Percentiles rank a stretch among this genome's conserved stretches.
These are phyloP conservation scores for Aspergillus conjunctus DNA, from an alignment of 495 filamentous ascomycete species.

Conservation along the genomic window DNA sequence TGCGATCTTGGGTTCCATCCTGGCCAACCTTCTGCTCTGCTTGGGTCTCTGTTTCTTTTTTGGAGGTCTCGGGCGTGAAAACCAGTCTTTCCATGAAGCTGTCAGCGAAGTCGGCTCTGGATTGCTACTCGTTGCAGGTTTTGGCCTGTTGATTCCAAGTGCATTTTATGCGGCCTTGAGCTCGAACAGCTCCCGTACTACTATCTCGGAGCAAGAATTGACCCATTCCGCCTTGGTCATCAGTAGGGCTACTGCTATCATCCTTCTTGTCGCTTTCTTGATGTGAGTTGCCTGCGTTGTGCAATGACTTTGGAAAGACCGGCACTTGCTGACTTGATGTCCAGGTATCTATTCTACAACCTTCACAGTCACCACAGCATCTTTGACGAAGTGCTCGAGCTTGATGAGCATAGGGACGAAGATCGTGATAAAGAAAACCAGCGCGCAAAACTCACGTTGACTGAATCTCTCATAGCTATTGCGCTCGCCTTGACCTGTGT, in stretches of 20 bases:
- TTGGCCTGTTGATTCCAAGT: conserved; percentile 81
- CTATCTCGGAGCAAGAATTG: conserved; percentile 43
- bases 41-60: conserved; percentile 77
- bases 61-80: conserved; percentile 66
- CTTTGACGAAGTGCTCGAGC: conserved; percentile 69
- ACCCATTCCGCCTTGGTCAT: conserved; percentile 59
- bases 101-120: conserved; percentile 82
- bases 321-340: conserved; percentile 20
- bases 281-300: conserved; percentile 36
- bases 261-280: conserved; percentile 77
- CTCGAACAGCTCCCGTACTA: conserved; percentile 35
- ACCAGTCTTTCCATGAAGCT: conserved; percentile 71
- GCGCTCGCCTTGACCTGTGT: conserved; percentile 70
- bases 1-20: conserved; percentile 77
- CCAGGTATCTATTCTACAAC: conserved; percentile 78
- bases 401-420: conserved; percentile 69
- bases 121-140: conserved; percentile 76
- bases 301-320: no score
- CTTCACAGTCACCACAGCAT: conserved; percentile 79
- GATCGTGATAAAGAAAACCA: conserved; percentile 65
- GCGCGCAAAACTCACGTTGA: conserved; percentile 74
- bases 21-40: conserved; percentile 78
- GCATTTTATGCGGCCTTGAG: conserved; percentile 69
- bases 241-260: conserved; percentile 73
- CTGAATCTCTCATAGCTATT: conserved; percentile 72